Base-by-base conservation (phyloP, 352 stramenopile species). In the Phytophthora sojae region DNA sequence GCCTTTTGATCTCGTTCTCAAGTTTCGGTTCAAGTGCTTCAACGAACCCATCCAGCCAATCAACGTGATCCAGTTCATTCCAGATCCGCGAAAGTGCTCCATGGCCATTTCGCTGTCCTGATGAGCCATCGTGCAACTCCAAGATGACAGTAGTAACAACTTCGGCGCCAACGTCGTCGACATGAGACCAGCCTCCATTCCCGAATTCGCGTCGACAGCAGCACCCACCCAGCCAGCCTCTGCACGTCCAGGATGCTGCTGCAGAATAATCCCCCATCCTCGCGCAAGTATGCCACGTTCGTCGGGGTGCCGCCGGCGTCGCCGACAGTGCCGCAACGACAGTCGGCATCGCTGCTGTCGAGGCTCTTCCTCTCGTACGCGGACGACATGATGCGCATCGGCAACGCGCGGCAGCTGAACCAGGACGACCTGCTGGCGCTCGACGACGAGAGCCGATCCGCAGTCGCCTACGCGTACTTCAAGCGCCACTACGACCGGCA, bases 341-440 rank as follows among this genome's bases (percentile, higher is more conserved):
- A 60, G 37, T 21, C 61, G 3, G 61, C 61, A 6, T 61, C 61
- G n/a, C 47, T 69, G 39, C 35, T 57, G 12, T 80, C 76, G 21
- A 45, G 54, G 15, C 50, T 86, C 8, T 58, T 84, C 19, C 80
- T 89, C 51, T 60, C 61, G 23, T 88, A 72, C 67, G 74, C 70
- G 32, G 61, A 71, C n/a, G 67, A 75, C 3, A 39, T 89, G 56
- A 79, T 89, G 57, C 23, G 56, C 14, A 21, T 62, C 3, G 80
- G 82, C 64, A 81, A 86, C 50, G 35, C 55, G 54, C 72, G 72
- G 1, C 73, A 85, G 61, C 72, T 90, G 21, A n/a, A 79, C 15
- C 29, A 67, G 6, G 52, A 74, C 11, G 82, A 86, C 55, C 23
- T 90, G 35, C 82, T 77, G 75, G 61, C 73, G 29, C 67, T 78